phyloP scores from a whole-genome alignment of 78 protist genomes.

The Capsaspora owczarzaki region DNA sequence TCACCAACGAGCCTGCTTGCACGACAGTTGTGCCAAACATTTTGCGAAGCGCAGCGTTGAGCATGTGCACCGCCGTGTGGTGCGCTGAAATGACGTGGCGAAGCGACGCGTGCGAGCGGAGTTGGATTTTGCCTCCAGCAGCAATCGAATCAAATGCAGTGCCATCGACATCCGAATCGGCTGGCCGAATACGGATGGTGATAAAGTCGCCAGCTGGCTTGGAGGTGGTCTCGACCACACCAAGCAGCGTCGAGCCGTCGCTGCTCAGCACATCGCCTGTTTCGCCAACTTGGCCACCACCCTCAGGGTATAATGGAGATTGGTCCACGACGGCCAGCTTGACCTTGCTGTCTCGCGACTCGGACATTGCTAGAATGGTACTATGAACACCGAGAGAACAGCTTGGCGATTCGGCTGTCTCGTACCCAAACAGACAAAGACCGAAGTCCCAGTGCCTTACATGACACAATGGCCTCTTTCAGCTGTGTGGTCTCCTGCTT shows the following conservation, averaged over 20 bases:
- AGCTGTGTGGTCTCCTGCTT: no score
- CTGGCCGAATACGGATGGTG: no score
- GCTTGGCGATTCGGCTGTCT: no score
- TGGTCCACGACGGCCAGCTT: background rate
- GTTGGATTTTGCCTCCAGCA: background rate
- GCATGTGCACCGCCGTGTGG: conserved; percentile 37
- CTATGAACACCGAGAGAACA: background rate
- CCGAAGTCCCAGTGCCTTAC: no score
- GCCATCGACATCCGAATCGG: no score
- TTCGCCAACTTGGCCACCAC: conserved; percentile 32
- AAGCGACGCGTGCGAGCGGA: background rate
- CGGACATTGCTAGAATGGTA: no score
- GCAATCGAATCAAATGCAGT: no score
- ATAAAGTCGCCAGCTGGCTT: no score
- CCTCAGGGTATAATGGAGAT: conserved; percentile 19
- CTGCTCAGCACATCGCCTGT: background rate
- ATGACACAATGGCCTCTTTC: no score
- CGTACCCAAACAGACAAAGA: no score
- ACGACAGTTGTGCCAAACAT: background rate
- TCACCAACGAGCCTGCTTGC: conserved; percentile 19
- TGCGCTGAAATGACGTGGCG: conserved; percentile 1
- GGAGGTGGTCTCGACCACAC: no score
- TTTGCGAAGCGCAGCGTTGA: conserved; percentile 12
- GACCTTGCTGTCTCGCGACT: background rate
- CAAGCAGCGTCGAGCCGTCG: no score